These are phyloP conservation scores for Trichophyton rubrum DNA, from an alignment of 2,329 filamentous ascomycete genomes.

Conservation along the genomic window DNA sequence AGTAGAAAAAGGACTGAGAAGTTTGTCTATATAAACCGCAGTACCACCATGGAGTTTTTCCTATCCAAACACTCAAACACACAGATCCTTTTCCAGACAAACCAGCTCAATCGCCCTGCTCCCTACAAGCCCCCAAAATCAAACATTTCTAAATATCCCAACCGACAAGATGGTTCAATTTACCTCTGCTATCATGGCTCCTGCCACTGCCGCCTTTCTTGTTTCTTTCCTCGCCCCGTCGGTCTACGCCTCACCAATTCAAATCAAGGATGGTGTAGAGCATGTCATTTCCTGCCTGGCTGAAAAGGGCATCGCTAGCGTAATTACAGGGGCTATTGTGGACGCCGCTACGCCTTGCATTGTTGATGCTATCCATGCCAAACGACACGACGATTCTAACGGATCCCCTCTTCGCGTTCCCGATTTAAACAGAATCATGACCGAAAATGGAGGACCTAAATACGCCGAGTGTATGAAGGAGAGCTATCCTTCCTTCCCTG, in stretches of 20 bases:
- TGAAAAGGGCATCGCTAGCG: too few relatives aligned
- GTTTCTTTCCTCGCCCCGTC: not conserved
- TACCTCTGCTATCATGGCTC: not conserved
- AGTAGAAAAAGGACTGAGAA: not conserved
- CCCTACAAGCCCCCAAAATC: not conserved
- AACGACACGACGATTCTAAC: too few relatives aligned
- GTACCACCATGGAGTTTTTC: not conserved
- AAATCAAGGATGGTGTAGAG: not conserved
- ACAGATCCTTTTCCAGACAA: not conserved
- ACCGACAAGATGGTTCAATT: not conserved
- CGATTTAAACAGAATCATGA: not conserved
- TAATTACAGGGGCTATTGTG: too few relatives aligned
- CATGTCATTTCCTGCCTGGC: too few relatives aligned
- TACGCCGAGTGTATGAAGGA: conserved; percentile 4
- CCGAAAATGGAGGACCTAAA: not conserved
- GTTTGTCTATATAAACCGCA: not conserved
- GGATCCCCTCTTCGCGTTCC: not conserved
- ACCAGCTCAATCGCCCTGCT: not conserved
- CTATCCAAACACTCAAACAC: not conserved
- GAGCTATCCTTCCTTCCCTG: not conserved
- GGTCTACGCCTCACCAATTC: not conserved
- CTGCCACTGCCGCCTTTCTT: not conserved
- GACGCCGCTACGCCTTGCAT: too few relatives aligned
- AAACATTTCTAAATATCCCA: not conserved
- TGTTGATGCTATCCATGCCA: too few relatives aligned